Percentiles rank a stretch among this genome's conserved stretches.
These are phyloP conservation scores for Licmophora abbreviata DNA, from an alignment of 108 stramenopile species.

Conservation along the genomic window DNA sequence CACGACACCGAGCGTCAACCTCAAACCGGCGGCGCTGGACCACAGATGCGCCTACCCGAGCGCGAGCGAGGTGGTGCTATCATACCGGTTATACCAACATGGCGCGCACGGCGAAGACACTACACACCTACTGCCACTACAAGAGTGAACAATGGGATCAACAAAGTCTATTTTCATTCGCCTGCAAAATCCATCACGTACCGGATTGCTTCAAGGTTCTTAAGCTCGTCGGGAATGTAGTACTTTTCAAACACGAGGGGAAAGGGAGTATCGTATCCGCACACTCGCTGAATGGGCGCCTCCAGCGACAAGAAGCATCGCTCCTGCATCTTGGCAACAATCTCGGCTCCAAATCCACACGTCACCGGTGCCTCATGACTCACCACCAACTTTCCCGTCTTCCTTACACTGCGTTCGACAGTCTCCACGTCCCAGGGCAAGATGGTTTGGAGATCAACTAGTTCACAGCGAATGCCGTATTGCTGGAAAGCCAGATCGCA, in stretches of 20 bases:
- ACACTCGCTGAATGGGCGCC: slow-evolving; percentile 91
- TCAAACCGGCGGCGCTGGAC: no score
- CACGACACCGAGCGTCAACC: no score
- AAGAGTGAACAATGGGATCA: no score
- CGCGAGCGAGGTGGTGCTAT: no score
- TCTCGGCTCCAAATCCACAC: slow-evolving; percentile 89
- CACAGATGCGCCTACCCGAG: no score
- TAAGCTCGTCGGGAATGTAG: slow-evolving; percentile 85
- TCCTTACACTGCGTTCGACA: slow-evolving; percentile 71
- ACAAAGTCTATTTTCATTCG: background rate
- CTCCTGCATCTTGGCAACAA: slow-evolving; percentile 76
- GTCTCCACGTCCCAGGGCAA: slow-evolving; percentile 91
- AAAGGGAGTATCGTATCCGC: slow-evolving; percentile 97
- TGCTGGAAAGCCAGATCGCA: slow-evolving; percentile 66
- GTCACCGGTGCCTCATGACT: slow-evolving; percentile 95
- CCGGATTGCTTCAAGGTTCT: slow-evolving; percentile 89
- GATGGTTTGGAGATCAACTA: slow-evolving; percentile 94
- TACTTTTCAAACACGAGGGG: slow-evolving; percentile 88
- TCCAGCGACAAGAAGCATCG: slow-evolving; percentile 85
- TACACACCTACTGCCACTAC: no score
- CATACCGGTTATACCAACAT: no score
- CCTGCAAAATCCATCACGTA: slow-evolving; percentile 37
- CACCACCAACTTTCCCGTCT: slow-evolving; percentile 92
- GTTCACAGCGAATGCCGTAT: slow-evolving; percentile 80
- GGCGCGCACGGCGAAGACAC: no score